phyloP scores from a whole-genome alignment of 225 moss, liverwort and hornwort species.

The Marchantia polymorpha region DNA sequence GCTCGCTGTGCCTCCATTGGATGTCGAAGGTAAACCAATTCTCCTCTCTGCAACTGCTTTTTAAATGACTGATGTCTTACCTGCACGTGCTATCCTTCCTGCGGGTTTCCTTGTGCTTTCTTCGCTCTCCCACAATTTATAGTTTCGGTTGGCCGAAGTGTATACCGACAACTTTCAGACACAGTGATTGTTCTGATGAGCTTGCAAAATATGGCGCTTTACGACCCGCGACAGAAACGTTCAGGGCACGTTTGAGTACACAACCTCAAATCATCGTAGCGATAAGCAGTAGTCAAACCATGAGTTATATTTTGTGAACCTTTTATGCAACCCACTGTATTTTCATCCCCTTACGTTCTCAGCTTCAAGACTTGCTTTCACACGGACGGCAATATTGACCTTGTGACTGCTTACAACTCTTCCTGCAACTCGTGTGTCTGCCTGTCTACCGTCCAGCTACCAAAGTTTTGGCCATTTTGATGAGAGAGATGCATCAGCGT shows the following conservation, averaged over 20 bases:
- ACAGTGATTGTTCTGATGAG: not conserved
- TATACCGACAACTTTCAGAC: no score
- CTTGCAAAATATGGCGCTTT: no score
- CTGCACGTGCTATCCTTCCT: no score
- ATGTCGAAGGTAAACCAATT: slow-evolving; percentile 17
- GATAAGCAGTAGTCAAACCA: not conserved
- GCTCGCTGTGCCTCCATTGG: slow-evolving; percentile 12
- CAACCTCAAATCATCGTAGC: not conserved
- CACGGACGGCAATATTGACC: not conserved
- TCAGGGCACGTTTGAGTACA: not conserved
- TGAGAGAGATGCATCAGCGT: not conserved
- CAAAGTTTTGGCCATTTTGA: not conserved
- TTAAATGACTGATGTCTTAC: no score
- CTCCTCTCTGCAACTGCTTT: not conserved
- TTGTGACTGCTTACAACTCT: not conserved
- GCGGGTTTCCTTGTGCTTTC: no score
- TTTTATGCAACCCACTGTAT: not conserved
- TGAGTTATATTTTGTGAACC: not conserved
- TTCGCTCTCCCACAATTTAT: no score
- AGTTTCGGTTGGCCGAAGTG: no score
- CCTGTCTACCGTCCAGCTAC: not conserved
- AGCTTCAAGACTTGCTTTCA: slow-evolving; percentile 2
- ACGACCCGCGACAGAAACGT: no score
- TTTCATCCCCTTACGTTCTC: not conserved
- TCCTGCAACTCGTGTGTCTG: not conserved